phyloP scores from a whole-genome alignment of 73 alveolate species.

The Stentor roeselii region DNA sequence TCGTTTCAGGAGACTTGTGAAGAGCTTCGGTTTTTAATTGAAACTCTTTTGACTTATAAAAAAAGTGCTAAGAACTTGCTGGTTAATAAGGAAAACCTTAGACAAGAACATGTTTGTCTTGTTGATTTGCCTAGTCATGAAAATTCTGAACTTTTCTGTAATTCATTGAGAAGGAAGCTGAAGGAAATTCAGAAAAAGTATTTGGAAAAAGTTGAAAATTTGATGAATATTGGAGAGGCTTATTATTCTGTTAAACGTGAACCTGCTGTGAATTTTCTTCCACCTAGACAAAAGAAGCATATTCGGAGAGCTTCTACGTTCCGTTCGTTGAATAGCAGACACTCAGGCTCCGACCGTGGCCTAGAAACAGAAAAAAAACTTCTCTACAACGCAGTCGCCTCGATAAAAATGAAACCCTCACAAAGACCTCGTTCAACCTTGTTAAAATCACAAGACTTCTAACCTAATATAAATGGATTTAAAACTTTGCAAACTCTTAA shows the following conservation, averaged over 20 bases:
- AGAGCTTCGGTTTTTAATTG: neutral
- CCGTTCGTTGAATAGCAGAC: neutral
- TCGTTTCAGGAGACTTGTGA: neutral
- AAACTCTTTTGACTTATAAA: neutral
- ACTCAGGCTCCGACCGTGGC: neutral
- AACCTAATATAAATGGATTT: no score
- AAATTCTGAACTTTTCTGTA: neutral
- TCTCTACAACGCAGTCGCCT: no score
- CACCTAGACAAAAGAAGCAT: neutral
- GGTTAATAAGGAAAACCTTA: neutral
- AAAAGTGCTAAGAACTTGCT: neutral
- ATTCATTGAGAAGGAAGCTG: neutral
- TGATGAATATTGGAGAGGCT: neutral
- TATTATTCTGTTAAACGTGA: neutral
- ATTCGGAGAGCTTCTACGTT: neutral
- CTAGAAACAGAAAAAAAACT: no score
- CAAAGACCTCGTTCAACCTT: no score
- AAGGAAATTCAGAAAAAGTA: neutral
- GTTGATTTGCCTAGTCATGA: neutral
- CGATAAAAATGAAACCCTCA: no score
- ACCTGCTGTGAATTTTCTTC: neutral
- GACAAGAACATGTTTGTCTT: neutral
- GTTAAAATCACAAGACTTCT: no score
- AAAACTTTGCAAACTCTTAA: no score
- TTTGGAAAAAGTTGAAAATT: neutral